Conservation (phyloP, 2,329 filamentous ascomycete species). For the Fusarium neocosmosporiellum region DNA sequence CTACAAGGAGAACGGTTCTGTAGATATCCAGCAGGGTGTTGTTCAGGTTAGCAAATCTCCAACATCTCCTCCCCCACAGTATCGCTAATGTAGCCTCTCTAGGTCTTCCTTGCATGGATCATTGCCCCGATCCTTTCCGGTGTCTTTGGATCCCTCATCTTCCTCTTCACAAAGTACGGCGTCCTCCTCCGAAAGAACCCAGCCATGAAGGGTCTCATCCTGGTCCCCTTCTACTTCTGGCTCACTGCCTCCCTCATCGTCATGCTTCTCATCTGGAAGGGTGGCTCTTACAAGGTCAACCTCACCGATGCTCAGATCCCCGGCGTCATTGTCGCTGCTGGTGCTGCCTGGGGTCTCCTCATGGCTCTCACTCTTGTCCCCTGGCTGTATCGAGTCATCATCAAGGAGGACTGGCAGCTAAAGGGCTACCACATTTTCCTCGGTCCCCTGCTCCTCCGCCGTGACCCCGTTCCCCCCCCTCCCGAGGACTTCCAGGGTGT, state of each 20-base stretch:
- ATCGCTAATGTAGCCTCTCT: conserved; percentile 49
- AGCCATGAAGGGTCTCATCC: conserved; percentile 62
- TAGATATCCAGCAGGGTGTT: conserved; percentile 61
- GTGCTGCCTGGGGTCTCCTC: conserved; percentile 61
- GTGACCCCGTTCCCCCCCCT: conserved; percentile 50
- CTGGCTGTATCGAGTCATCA: conserved; percentile 67
- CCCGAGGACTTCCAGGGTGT: conserved; percentile 55
- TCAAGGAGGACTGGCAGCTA: conserved; percentile 71
- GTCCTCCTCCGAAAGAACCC: conserved; percentile 66
- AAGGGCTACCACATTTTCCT: conserved; percentile 64
- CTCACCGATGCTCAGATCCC: conserved; percentile 61
- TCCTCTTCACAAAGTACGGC: conserved; percentile 66
- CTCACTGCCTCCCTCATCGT: conserved; percentile 64
- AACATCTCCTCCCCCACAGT: background rate
- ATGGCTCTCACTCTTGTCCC: conserved; percentile 66
- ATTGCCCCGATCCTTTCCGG: conserved; percentile 68
- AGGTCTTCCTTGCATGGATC: conserved; percentile 71
- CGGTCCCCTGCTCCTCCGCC: conserved; percentile 64
- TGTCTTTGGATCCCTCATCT: conserved; percentile 64
- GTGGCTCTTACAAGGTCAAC: conserved; percentile 57
- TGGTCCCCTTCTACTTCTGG: conserved; percentile 68
- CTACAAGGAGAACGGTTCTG: conserved; percentile 51
- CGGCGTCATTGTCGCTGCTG: conserved; percentile 65
- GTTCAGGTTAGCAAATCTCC: conserved; percentile 52
- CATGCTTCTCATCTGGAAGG: conserved; percentile 72